These are phyloP conservation scores for Neopestalotiopsis rosae DNA, from an alignment of 2,329 filamentous ascomycete genomes.

Conservation along the genomic window DNA sequence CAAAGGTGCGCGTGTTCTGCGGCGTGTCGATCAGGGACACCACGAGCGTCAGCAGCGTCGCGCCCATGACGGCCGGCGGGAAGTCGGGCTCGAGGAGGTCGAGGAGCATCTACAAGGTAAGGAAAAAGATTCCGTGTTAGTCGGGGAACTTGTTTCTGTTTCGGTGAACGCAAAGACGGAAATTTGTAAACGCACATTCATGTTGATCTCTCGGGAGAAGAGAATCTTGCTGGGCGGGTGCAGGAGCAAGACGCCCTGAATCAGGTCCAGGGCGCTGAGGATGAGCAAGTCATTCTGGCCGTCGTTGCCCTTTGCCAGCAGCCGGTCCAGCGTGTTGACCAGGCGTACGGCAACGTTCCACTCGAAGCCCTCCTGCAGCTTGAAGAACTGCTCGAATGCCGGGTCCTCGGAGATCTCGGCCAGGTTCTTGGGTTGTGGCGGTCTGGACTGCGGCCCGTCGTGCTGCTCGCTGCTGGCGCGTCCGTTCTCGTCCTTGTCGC, in stretches of 20 bases:
- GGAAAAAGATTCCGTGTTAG: neutral
- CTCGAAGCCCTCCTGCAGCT: conserved; percentile 94
- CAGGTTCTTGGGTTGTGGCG: conserved; percentile 64
- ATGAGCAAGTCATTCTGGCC: conserved; percentile 89
- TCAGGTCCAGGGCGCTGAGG: conserved; percentile 83
- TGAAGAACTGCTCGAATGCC: conserved; percentile 94
- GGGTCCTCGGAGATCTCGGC: conserved; percentile 78
- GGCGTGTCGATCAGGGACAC: conserved; percentile 87
- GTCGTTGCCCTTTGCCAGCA: conserved; percentile 82
- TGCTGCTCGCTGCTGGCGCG: conserved; percentile 32
- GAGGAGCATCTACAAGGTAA: conserved; percentile 71
- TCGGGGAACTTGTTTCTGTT: neutral
- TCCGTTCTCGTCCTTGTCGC: conserved; percentile 23
- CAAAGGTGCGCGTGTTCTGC: conserved; percentile 88
- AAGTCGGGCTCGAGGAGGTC: conserved; percentile 93
- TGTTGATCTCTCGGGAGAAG: conserved; percentile 88
- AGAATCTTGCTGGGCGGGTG: conserved; percentile 89
- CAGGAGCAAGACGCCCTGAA: conserved; percentile 86
- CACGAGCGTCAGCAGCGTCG: conserved; percentile 88
- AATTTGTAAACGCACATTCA: conserved; percentile 70
- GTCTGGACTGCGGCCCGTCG: conserved; percentile 41
- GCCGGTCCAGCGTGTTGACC: conserved; percentile 82
- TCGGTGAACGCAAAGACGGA: neutral
- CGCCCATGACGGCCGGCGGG: conserved; percentile 88
- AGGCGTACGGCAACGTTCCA: conserved; percentile 94